A percentile compares a stretch with the other conserved stretches of the same genome.
Evolutionary conservation across 2,329 filamentous ascomycete genomes (phyloP).

Genomic region (Calcarisporium arbuscula): DNA sequence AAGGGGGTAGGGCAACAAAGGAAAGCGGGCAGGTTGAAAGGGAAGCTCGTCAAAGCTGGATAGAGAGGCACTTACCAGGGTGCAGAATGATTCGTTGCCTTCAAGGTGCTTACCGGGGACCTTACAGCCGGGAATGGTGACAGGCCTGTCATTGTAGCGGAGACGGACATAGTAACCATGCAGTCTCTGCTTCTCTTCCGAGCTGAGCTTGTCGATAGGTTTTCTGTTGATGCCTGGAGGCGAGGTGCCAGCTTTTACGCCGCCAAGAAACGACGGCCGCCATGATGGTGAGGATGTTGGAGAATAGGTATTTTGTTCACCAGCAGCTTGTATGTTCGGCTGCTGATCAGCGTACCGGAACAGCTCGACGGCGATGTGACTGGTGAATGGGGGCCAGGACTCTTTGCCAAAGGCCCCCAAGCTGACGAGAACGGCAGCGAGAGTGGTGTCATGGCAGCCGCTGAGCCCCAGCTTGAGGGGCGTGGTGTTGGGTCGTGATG

Average conservation of each 20-base stretch:
- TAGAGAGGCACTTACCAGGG: conserved; percentile 65
- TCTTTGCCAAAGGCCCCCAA: conserved; percentile 69
- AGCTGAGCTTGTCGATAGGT: conserved; percentile 47
- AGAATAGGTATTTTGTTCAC: conserved; percentile 11
- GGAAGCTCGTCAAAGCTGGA: too few relatives aligned
- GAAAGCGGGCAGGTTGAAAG: too few relatives aligned
- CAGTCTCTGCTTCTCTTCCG: conserved; percentile 52
- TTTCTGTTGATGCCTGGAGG: conserved; percentile 53
- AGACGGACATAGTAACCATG: conserved; percentile 81
- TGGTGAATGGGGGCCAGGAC: conserved; percentile 89
- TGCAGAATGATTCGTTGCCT: conserved; percentile 86
- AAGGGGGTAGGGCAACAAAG: too few relatives aligned
- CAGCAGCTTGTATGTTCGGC: too few relatives aligned
- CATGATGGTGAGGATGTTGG: conserved; percentile 16
- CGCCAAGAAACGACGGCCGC: conserved; percentile 20
- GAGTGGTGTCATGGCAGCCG: conserved; percentile 90
- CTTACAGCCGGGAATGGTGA: conserved; percentile 77
- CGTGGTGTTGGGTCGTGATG: conserved; percentile 16
- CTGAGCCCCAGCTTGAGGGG: conserved; percentile 69
- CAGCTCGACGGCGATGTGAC: conserved; percentile 84
- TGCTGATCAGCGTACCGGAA: conserved; percentile 52
- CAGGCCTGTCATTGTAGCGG: conserved; percentile 80
- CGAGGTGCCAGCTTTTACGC: conserved; percentile 21
- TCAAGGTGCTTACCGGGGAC: conserved; percentile 72
- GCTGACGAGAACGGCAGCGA: conserved; percentile 71